Base-by-base conservation (phyloP, 495 filamentous ascomycete species). In the Penicillium arizonense region DNA sequence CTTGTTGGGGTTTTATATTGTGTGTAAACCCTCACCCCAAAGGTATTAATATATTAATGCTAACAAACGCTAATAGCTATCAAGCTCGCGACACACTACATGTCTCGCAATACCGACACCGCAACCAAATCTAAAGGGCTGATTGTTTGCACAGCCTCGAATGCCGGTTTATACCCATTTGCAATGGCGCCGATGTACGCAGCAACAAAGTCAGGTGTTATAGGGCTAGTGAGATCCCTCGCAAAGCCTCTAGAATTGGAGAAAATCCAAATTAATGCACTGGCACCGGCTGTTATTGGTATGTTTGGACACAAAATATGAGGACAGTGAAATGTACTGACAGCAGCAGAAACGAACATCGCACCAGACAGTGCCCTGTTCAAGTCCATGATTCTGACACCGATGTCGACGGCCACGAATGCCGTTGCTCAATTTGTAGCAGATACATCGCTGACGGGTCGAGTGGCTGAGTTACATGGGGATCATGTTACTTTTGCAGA, bases 111-210 rank as follows among this genome's bases (percentile, higher is more conserved):
- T 36, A 6, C 42, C 9, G 33, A 50, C 12, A 23, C 2, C 5
- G 21, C 26, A 35, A 14, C 56, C 0, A 47, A 53, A 43, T 67
- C 65, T 14, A 70, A 73, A 18, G 80, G 80, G 0, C 67, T 65
- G 9, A 77, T 84, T 26, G 71, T 82, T 37, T 84, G 81, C 66
- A 82, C 80, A 3, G 74, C 79, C 0, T 81, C 78, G 3, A 82
- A 82, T 61, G 80, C 77, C 5, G 81, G 81, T 1, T 40, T 82
- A 7, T 82, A 84, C 44, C 71, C 79, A 0, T 80, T 84, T 50
- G 76, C 80, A 2, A 69, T 76, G n/a, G 76, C 78, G 4, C 81
- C 81, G 3, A 47, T 82, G 2, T 84, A 84, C 48, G 71, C 76
- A 1, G 67, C 72, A 11, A 71, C 76, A 18, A 84, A 84, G 54